These are phyloP conservation scores for Claviceps sp. DNA, from an alignment of 2,329 filamentous ascomycete genomes.

Conservation along the genomic window DNA sequence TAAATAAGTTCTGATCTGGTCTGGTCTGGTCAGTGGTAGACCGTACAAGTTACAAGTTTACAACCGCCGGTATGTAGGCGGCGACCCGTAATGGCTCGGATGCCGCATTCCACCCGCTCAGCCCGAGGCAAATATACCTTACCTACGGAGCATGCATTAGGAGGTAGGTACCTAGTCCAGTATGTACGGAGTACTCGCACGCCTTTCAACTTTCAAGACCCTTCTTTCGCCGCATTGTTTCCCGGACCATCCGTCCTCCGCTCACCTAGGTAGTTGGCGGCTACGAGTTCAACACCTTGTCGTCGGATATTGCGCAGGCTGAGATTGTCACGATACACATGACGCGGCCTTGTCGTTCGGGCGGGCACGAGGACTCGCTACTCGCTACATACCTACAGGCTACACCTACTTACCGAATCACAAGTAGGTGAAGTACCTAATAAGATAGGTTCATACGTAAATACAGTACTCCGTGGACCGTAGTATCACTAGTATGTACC, in stretches of 20 bases:
- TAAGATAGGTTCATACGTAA: no score
- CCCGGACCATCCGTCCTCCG: not conserved
- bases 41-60: not conserved
- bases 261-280: not conserved
- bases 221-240: not conserved
- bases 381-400: no score
- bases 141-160: no score
- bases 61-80: not conserved
- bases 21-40: not conserved
- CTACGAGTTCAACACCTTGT: not conserved
- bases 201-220: not conserved
- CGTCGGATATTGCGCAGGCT: not conserved
- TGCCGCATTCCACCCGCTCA: not conserved
- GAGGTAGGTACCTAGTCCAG: no score
- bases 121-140: no score
- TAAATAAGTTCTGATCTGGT: not conserved
- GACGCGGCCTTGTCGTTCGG: no score
- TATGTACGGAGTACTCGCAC: not conserved
- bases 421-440: no score
- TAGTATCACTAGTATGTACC: no score
- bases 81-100: not conserved
- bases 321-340: no score
- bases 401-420: no score
- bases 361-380: no score
- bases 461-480: no score